Conservation (phyloP, 768 basidiomycete genomes). For the Tephrocybe sp. region DNA sequence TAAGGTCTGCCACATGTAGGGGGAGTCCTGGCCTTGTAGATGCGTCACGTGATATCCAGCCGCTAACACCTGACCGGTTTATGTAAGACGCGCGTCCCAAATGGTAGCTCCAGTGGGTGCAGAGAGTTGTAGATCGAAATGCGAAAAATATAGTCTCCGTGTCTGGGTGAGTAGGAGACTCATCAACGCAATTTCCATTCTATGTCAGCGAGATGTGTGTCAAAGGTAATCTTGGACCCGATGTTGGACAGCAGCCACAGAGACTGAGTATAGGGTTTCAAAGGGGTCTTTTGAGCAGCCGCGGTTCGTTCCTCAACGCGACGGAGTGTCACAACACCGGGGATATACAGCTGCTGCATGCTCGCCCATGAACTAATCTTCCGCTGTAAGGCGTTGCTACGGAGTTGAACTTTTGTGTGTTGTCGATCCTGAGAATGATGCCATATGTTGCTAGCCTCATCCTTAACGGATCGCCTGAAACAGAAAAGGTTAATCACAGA, state of each 20-base stretch:
- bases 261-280: not conserved
- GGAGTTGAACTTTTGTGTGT: conserved; percentile 9
- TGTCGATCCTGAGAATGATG: conserved; percentile 10
- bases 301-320: not conserved
- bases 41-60: no score
- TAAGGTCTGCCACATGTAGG: no score
- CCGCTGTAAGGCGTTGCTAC: conserved; percentile 3
- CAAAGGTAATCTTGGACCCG: not conserved
- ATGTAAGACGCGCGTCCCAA: no score
- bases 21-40: no score
- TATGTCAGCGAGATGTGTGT: not conserved
- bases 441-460: conserved; percentile 1
- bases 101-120: no score
- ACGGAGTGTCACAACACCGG: not conserved
- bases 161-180: no score
- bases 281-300: not conserved
- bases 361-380: conserved; percentile 7
- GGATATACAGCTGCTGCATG: conserved; percentile 16
- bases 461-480: conserved; percentile 1
- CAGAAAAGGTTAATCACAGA: no score
- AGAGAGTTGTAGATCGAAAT: no score
- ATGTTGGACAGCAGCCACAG: conserved; percentile 11
- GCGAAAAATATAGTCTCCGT: no score
- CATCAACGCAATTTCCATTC: conserved; percentile 16
- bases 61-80: no score